A percentile compares a stretch with the other conserved stretches of the same genome.
Evolutionary conservation across 495 filamentous ascomycete species (phyloP).

Genomic region (Penicillium waksmanii): DNA sequence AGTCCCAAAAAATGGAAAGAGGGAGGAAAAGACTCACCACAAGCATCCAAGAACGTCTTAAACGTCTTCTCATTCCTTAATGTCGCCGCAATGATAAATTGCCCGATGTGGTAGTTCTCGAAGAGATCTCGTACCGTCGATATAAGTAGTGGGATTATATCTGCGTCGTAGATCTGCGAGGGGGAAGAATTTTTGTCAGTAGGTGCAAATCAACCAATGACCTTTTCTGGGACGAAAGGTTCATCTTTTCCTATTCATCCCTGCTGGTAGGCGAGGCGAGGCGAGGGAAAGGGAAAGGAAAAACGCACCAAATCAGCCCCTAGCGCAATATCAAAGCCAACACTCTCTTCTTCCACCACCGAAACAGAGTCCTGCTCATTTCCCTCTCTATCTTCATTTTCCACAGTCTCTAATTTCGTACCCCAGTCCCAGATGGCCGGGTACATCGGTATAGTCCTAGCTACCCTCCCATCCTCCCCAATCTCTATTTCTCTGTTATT

Average conservation of each 20-base stretch:
- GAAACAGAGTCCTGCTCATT: not conserved
- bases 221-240: not conserved
- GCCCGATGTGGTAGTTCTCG: slow-evolving; percentile 45
- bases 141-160: slow-evolving; percentile 59
- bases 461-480: slow-evolving; percentile 35
- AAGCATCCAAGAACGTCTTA: slow-evolving; percentile 56
- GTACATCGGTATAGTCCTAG: slow-evolving; percentile 31
- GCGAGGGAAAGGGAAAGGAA: not conserved
- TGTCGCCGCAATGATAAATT: slow-evolving; percentile 62
- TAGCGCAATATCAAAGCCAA: slow-evolving; percentile 50
- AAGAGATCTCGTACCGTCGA: slow-evolving; percentile 60
- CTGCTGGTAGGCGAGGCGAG: not conserved
- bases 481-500: slow-evolving; percentile 52
- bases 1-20: too few relatives aligned
- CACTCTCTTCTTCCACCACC: slow-evolving; percentile 4
- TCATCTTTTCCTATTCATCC: not conserved
- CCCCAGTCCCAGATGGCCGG: slow-evolving; percentile 48
- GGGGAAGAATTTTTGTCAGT: too few relatives aligned
- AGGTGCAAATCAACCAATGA: slow-evolving; percentile 25
- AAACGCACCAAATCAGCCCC: slow-evolving; percentile 53
- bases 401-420: slow-evolving; percentile 9
- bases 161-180: slow-evolving; percentile 62
- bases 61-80: slow-evolving; percentile 68
- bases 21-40: slow-evolving; percentile 49
- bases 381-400: not conserved